Evolutionary conservation across 2,329 filamentous ascomycete species (phyloP).

Genomic region (Paracorniculantispora psalliotae): DNA sequence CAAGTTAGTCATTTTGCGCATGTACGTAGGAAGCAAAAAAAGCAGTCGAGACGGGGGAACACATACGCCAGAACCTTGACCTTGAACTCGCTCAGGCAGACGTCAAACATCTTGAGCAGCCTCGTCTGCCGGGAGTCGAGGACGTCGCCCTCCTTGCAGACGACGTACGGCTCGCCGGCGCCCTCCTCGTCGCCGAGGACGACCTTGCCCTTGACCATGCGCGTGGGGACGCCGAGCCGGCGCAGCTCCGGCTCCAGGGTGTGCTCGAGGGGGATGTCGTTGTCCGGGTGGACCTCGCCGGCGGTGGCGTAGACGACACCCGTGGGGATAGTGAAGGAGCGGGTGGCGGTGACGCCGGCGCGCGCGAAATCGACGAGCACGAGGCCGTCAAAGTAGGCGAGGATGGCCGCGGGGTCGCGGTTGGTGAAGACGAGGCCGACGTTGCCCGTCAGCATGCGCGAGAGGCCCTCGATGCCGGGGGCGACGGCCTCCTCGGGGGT

Average conservation of each 20-base stretch:
- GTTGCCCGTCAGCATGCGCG: constrained; percentile 67
- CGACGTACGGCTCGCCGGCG: constrained; percentile 55
- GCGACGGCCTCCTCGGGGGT: constrained; percentile 74
- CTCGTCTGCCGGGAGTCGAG: constrained; percentile 90
- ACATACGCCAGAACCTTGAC: constrained; percentile 71
- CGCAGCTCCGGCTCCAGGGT: constrained; percentile 86
- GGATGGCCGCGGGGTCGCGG: constrained; percentile 61
- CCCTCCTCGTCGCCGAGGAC: constrained; percentile 59
- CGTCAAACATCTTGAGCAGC: constrained; percentile 86
- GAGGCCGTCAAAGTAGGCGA: constrained; percentile 67
- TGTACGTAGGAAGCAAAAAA: neutral
- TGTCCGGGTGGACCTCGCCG: constrained; percentile 71
- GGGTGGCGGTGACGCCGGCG: constrained; percentile 70
- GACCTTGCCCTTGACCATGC: constrained; percentile 83
- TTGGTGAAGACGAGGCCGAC: constrained; percentile 90
- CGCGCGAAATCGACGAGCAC: constrained; percentile 83
- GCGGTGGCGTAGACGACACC: constrained; percentile 78
- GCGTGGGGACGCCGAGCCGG: constrained; percentile 83
- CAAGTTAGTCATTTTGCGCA: constrained; percentile 14
- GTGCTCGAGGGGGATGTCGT: constrained; percentile 84
- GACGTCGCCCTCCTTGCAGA: constrained; percentile 80
- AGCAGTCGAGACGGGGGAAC: no score
- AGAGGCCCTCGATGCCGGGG: constrained; percentile 67
- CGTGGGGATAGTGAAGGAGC: constrained; percentile 73
- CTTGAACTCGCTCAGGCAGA: constrained; percentile 86